A percentile compares a stretch with the other conserved stretches of the same genome.
These are phyloP conservation scores for Emergomyces orientalis DNA, from an alignment of 2,329 filamentous ascomycete genomes.

Conservation along the genomic window DNA sequence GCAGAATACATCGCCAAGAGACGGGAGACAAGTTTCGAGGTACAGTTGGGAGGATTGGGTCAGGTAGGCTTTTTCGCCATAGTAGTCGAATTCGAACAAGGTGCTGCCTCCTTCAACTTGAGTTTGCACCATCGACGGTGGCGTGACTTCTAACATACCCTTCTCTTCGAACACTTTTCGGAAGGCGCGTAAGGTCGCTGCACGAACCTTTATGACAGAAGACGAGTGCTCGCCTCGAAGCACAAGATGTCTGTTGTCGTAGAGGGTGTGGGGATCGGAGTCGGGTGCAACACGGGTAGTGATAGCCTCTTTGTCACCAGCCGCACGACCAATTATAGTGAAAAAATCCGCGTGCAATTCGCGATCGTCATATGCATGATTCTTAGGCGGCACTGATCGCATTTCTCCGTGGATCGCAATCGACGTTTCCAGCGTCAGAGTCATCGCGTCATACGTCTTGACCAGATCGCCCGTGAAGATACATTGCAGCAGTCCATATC, in stretches of 20 bases:
- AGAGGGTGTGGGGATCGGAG: slow-evolving; percentile 61
- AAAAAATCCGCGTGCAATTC: slow-evolving; percentile 89
- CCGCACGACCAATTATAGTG: slow-evolving; percentile 66
- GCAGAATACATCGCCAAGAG: slow-evolving; percentile 90
- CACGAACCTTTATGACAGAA: slow-evolving; percentile 79
- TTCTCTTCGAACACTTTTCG: slow-evolving; percentile 67
- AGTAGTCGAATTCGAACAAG: slow-evolving; percentile 82
- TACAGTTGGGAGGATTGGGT: slow-evolving; percentile 97
- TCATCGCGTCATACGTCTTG: slow-evolving; percentile 85
- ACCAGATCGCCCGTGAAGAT: slow-evolving; percentile 71
- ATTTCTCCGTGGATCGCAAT: slow-evolving; percentile 78
- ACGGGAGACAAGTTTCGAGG: slow-evolving; percentile 86
- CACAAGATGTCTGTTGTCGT: slow-evolving; percentile 75
- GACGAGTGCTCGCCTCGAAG: slow-evolving; percentile 76
- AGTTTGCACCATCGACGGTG: slow-evolving; percentile 86
- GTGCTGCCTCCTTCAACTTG: slow-evolving; percentile 89
- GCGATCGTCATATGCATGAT: slow-evolving; percentile 70
- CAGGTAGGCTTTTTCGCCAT: slow-evolving; percentile 81
- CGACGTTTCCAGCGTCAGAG: slow-evolving; percentile 77
- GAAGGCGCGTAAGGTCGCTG: slow-evolving; percentile 72
- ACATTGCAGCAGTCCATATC: slow-evolving; percentile 77
- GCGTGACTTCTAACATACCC: slow-evolving; percentile 71
- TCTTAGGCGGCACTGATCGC: slow-evolving; percentile 66
- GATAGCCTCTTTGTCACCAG: slow-evolving; percentile 81
- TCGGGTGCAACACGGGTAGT: slow-evolving; percentile 69